Evolutionary conservation across 352 stramenopile genomes (phyloP).

Genomic region (Thalassiosira livingstoniorum): DNA sequence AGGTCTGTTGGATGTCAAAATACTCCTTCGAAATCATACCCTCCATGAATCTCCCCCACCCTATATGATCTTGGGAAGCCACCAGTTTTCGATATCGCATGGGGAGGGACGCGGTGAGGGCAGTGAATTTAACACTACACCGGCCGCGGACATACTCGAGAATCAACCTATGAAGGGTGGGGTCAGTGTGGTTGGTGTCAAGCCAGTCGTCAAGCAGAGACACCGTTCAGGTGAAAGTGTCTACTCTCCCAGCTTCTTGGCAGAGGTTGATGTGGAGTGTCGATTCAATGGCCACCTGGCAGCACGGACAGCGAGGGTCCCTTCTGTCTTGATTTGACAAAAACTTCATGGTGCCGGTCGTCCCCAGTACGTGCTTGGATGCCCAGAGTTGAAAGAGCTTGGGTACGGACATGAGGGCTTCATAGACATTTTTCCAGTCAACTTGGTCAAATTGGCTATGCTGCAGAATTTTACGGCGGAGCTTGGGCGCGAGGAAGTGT

Average conservation of each 20-base stretch:
- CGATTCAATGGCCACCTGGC: background rate
- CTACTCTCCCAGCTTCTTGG: background rate
- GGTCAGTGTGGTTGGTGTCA: background rate
- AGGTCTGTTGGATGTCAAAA: background rate
- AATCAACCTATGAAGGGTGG: background rate
- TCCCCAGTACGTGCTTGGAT: background rate
- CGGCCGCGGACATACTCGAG: background rate
- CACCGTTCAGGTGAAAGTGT: background rate
- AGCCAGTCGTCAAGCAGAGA: background rate
- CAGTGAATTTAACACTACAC: background rate
- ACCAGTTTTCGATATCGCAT: background rate
- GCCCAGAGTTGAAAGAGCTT: conserved; percentile 7
- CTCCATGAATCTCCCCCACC: conserved; percentile 13
- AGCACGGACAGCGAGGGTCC: background rate
- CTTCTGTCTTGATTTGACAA: background rate
- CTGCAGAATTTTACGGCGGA: background rate
- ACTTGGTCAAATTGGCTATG: background rate
- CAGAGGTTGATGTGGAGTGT: conserved; percentile 1
- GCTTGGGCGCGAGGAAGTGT: background rate
- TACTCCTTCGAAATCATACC: background rate
- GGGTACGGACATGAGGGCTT: background rate
- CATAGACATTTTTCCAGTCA: background rate
- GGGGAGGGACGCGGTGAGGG: background rate
- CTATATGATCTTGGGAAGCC: background rate
- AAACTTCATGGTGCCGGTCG: background rate